Conservation (phyloP, 148 eudicot species). For the Arbutus unedo region DNA sequence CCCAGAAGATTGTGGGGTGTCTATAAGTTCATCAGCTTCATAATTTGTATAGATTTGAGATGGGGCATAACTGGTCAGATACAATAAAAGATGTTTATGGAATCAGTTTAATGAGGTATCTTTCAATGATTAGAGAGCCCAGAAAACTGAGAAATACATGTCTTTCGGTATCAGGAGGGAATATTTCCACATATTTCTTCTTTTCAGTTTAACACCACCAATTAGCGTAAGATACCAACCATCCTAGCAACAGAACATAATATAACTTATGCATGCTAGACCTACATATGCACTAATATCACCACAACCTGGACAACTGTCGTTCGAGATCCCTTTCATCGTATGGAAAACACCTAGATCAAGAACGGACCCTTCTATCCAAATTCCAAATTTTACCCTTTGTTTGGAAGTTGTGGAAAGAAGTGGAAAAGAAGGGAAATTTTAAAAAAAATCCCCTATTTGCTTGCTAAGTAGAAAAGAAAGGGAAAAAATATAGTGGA, state of each 20-base stretch:
- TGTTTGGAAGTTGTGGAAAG: no score
- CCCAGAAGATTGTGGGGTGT: background rate
- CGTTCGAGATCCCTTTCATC: background rate
- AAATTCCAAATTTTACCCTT: no score
- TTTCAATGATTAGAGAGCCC: background rate
- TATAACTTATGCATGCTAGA: background rate
- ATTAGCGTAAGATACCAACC: background rate
- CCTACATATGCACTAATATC: background rate
- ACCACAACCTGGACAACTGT: background rate
- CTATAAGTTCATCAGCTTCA: background rate
- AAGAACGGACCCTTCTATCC: no score
- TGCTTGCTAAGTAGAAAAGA: no score
- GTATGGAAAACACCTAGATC: background rate
- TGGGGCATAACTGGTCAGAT: background rate
- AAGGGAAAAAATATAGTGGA: no score
- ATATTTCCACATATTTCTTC: background rate
- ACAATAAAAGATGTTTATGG: background rate
- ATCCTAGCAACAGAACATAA: background rate
- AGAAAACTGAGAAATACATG: background rate
- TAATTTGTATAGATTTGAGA: background rate
- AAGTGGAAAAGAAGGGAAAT: no score
- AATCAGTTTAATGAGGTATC: background rate
- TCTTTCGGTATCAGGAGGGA: no score
- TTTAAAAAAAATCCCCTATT: no score
- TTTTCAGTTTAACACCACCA: background rate